A percentile compares a stretch with the other conserved stretches of the same genome.
Conservation (phyloP, 768 basidiomycete species). For the Pulveroboletus frians region DNA sequence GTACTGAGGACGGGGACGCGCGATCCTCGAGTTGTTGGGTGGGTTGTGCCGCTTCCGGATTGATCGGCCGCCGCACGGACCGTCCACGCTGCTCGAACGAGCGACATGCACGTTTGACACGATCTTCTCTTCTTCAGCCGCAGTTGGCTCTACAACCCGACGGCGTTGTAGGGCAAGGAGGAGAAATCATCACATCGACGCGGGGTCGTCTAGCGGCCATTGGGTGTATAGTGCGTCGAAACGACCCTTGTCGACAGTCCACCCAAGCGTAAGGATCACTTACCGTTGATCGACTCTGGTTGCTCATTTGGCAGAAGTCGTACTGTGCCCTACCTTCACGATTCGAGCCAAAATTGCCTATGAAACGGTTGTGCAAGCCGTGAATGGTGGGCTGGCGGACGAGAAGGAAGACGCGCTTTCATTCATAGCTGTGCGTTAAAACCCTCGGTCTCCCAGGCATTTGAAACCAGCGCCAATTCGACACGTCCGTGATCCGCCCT, state of each 20-base stretch:
- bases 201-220: not conserved
- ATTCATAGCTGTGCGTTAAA: slow-evolving; percentile 10
- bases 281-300: slow-evolving; percentile 16
- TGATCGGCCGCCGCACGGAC: slow-evolving; percentile 17
- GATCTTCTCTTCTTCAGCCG: slow-evolving; percentile 5
- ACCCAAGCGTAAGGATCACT: slow-evolving; percentile 2
- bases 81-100: slow-evolving; percentile 6
- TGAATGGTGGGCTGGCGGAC: not conserved
- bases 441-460: slow-evolving; percentile 16
- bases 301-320: slow-evolving; percentile 14
- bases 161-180: not conserved
- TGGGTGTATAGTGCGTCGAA: not conserved
- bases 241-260: slow-evolving; percentile 1
- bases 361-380: not conserved
- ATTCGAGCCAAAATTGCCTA: slow-evolving; percentile 4
- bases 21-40: slow-evolving; percentile 15
- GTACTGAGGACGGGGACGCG: not conserved
- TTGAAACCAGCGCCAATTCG: slow-evolving; percentile 16
- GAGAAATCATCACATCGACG: too few relatives aligned
- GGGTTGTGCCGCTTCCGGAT: slow-evolving; percentile 1
- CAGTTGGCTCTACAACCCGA: slow-evolving; percentile 6
- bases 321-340: slow-evolving; percentile 9
- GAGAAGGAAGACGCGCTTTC: not conserved
- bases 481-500: slow-evolving; percentile 12
- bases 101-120: slow-evolving; percentile 8